Evolutionary conservation across 2,329 filamentous ascomycete genomes (phyloP), one percentile per base, ranked within the genome.

Genomic region (Microcera coccophila): DNA sequence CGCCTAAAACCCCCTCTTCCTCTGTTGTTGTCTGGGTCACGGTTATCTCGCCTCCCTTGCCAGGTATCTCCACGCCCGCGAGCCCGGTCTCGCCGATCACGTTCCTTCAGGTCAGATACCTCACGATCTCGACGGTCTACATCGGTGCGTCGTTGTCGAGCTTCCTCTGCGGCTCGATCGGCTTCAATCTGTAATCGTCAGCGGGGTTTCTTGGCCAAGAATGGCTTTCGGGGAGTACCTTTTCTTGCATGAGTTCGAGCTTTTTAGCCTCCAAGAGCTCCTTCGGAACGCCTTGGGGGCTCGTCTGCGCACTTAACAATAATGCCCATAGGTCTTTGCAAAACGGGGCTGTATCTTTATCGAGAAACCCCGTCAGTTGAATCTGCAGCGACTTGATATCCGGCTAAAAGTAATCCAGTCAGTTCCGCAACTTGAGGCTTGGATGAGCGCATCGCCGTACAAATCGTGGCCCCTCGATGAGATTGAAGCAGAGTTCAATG

Each of bases 251-350:
- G 36, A 98, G 73, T 67, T 98, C 93, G 34, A 87, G 71, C 69
- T 97, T 98, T 74, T 98, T 98, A 1, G 91, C 90, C 64, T 98
- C 93, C 3, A 98, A 71, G 32, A 98, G 75, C 66, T 96, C 90
- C 65, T 95, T 91, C 0, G 93, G 91, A 11, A 98, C 90, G 41
- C 93, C 93, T 62, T 93, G 86, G 0, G 89, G 82, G 63, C 84
- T 95, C 31, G 78, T 74, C 66, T 98, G 93, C 9, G 90, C 93
- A 64, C 90, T 96, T 35, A 98, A 70, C 57, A 91, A 86, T 15
- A 98, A 72, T 45, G 84, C 87, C 93, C 93, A 98, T 11, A 98
- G 70, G 50, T 96, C 88, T 62, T 95, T 91, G 66, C 91, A 96
- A 62, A 98, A 98, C 0, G 76, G 69, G 2, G 89, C 75, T 0